Conservation (phyloP, 2,329 filamentous ascomycete genomes). For the Arthrobotrys entomopaga region DNA sequence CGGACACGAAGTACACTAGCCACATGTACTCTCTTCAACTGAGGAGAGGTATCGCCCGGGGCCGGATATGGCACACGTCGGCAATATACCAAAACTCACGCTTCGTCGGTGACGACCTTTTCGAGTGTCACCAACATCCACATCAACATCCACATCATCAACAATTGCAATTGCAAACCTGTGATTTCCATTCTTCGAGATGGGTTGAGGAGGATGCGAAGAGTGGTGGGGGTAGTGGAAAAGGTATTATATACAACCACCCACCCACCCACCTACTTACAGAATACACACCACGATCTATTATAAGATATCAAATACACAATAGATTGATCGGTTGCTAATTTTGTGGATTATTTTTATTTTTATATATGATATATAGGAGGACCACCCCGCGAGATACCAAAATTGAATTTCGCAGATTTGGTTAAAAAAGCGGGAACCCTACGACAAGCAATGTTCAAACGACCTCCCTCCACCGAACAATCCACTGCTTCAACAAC, state of each 20-base stretch:
- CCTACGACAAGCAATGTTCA: slow-evolving; percentile 28
- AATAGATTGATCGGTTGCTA: too few species aligned
- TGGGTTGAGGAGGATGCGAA: slow-evolving; percentile 12
- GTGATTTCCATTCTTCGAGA: slow-evolving; percentile 22
- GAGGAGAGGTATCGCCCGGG: slow-evolving; percentile 48
- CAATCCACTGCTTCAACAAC: not conserved
- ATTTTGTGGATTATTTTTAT: too few species aligned
- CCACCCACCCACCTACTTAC: too few species aligned
- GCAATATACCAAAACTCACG: slow-evolving; percentile 26
- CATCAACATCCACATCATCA: too few species aligned
- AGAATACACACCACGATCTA: too few species aligned
- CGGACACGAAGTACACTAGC: too few species aligned
- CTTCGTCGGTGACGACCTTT: slow-evolving; percentile 10
- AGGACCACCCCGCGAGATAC: slow-evolving; percentile 28
- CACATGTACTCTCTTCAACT: slow-evolving; percentile 51
- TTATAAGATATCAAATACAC: too few species aligned
- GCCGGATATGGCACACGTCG: slow-evolving; percentile 52
- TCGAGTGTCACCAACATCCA: not conserved
- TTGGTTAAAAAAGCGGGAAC: slow-evolving; percentile 31
- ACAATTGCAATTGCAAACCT: slow-evolving; percentile 5
- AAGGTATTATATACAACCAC: too few species aligned
- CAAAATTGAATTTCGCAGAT: slow-evolving; percentile 44
- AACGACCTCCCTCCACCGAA: slow-evolving; percentile 4
- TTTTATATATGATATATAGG: not conserved
- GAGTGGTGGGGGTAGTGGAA: slow-evolving; percentile 12